Evolutionary conservation across 2,329 filamentous ascomycete species (phyloP), one percentile per base, ranked within the genome.

Genomic region (Trichophyton schoenleinii): DNA sequence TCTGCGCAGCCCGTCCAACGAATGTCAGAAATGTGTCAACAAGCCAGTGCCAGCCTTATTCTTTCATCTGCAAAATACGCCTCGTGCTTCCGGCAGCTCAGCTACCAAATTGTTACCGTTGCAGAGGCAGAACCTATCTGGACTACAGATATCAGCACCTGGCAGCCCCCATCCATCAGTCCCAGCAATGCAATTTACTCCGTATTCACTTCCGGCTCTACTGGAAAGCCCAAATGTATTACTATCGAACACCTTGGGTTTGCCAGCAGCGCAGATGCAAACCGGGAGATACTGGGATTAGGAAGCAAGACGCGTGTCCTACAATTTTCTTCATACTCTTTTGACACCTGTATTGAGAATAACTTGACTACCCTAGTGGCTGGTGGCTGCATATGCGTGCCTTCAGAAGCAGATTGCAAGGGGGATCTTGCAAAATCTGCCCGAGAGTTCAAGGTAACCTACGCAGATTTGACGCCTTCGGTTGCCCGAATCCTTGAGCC

Each of bases 291-390:
- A 3, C 74, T 80, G 25, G 74, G 77, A n/a, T 79, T 79, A 66
- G 71, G 70, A 6, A 74, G 71, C 15, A 58, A 41, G 18, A 46
- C 57, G 15, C 58, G 61, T 3, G 57, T 95, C 70, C 80, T 95
- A 0, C 90, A 95, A 69, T 95, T 95, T 70, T 89, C 90, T 2
- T 86, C 88, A 3, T 88, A 89, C 0, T 94, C 89, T 0, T 95
- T 95, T 69, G 90, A 95, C 71, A 89, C 95, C 3, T 92, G 88
- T 0, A 85, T 95, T 3, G 94, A 94, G 71, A 90, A 95, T 70
- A 90, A 91, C 7, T 94, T 95, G 9, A 60, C 57, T 9, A 61
- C 63, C 9, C 60, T 67, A 1, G 44, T 57, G n/a, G 9, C 15
- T 15, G 76, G 77, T 57, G 77, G 76, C 13, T 74, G 72, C 31